Conservation (phyloP, 495 filamentous ascomycete species). For the Sabuloglossum arenarium region DNA sequence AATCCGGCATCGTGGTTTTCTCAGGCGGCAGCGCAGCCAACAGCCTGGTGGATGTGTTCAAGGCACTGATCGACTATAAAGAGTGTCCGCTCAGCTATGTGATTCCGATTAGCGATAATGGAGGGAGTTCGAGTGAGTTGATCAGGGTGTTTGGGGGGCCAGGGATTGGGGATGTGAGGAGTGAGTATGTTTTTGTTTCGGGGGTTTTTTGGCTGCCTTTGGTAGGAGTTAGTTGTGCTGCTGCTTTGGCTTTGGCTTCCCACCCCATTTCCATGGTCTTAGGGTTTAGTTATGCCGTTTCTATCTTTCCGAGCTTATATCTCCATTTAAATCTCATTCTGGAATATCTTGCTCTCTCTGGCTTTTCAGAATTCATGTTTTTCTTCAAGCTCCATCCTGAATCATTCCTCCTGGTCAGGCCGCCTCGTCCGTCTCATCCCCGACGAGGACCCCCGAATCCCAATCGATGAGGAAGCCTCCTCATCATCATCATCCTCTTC, state of each 20-base stretch:
- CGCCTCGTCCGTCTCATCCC: conserved; percentile 85
- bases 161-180: conserved; percentile 79
- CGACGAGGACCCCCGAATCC: conserved; percentile 9
- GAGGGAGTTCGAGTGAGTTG: conserved; percentile 75
- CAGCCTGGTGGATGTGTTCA: conserved; percentile 81
- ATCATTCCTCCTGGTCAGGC: conserved; percentile 26
- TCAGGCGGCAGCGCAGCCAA: conserved; percentile 86
- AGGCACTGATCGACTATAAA: conserved; percentile 46
- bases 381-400: too few relatives aligned
- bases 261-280: too few relatives aligned
- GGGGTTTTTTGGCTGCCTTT: not conserved
- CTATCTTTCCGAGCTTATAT: too few relatives aligned
- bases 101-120: conserved; percentile 91
- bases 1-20: conserved; percentile 60
- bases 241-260: too few relatives aligned
- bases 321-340: not conserved
- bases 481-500: conserved; percentile 15
- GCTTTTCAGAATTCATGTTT: too few relatives aligned
- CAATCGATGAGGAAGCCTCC: conserved; percentile 10
- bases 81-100: conserved; percentile 55
- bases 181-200: conserved; percentile 41
- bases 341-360: too few relatives aligned
- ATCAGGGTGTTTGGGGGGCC: conserved; percentile 87
- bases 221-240: too few relatives aligned
- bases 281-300: not conserved